A percentile compares a stretch with the other conserved stretches of the same genome.
Conservation (phyloP, 257 asterid genomes). For the Datura wrightii region DNA sequence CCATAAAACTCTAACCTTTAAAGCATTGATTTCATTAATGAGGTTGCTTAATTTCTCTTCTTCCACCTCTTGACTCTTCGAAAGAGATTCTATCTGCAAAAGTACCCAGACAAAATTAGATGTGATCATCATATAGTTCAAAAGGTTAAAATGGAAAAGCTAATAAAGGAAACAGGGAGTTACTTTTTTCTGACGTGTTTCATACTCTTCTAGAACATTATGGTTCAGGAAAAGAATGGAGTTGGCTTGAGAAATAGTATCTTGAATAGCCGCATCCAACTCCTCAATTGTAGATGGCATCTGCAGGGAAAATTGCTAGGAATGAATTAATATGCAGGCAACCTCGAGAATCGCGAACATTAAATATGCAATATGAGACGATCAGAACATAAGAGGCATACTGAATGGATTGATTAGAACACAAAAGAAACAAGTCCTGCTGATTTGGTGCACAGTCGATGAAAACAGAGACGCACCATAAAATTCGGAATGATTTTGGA, state of each 20-base stretch:
- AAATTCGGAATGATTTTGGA: background rate
- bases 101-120: conserved; percentile 29
- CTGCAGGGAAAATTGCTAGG: conserved; percentile 50
- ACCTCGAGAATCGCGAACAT: background rate
- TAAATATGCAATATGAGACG: background rate
- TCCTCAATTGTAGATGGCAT: conserved; percentile 95
- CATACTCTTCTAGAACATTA: conserved; percentile 86
- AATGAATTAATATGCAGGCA: conserved; percentile 31
- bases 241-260: conserved; percentile 78
- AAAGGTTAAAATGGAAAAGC: conserved; percentile 30
- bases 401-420: background rate
- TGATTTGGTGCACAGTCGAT: background rate
- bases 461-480: too few relatives aligned
- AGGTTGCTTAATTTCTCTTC: conserved; percentile 55
- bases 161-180: conserved; percentile 25
- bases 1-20: conserved; percentile 59
- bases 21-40: conserved; percentile 60
- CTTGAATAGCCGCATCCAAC: conserved; percentile 81
- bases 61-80: conserved; percentile 62
- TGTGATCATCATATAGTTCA: background rate
- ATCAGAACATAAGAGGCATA: conserved; percentile 32
- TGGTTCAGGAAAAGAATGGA: conserved; percentile 82
- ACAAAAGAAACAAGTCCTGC: background rate
- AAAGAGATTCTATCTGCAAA: conserved; percentile 77
- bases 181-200: conserved; percentile 79